phyloP scores from a whole-genome alignment of 768 basidiomycete genomes.

The Pholiota microspora region DNA sequence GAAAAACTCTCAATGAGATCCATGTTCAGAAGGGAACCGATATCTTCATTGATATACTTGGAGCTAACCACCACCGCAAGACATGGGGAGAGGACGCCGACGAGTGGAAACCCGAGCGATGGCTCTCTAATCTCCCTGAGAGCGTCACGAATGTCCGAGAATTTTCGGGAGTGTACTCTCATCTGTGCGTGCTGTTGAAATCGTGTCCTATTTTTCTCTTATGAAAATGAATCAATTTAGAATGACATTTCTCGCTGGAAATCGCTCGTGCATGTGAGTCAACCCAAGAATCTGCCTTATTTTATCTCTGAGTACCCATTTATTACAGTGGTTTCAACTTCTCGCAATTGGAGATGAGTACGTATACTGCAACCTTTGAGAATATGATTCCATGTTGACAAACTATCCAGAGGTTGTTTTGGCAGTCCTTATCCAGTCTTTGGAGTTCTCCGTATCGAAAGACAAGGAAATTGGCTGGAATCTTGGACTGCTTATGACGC shows the following conservation, averaged over 20 bases:
- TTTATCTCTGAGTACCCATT: neutral
- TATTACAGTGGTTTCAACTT: neutral
- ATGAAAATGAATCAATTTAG: no score
- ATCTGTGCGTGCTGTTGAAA: conserved; percentile 14
- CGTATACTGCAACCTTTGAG: neutral
- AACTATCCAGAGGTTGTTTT: conserved; percentile 10
- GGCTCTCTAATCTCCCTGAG: conserved; percentile 34
- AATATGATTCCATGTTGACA: neutral
- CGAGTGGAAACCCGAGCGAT: conserved; percentile 40
- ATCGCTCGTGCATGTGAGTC: conserved; percentile 14
- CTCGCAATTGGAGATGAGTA: conserved; percentile 3
- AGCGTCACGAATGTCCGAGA: conserved; percentile 24
- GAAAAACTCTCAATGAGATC: conserved; percentile 32
- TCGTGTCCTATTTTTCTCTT: no score
- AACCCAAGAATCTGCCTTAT: neutral
- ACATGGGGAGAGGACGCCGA: conserved; percentile 36
- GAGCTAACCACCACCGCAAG: conserved; percentile 26
- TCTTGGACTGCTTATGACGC: conserved; percentile 5
- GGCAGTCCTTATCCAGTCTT: conserved; percentile 7
- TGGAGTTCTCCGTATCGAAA: conserved; percentile 8
- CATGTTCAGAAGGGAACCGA: conserved; percentile 36
- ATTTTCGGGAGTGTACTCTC: conserved; percentile 19
- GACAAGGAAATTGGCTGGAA: conserved; percentile 11
- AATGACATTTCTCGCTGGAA: conserved; percentile 14
- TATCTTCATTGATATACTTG: conserved; percentile 32